phyloP scores from a whole-genome alignment of 768 basidiomycete genomes.

The Suillus hirtellus region DNA sequence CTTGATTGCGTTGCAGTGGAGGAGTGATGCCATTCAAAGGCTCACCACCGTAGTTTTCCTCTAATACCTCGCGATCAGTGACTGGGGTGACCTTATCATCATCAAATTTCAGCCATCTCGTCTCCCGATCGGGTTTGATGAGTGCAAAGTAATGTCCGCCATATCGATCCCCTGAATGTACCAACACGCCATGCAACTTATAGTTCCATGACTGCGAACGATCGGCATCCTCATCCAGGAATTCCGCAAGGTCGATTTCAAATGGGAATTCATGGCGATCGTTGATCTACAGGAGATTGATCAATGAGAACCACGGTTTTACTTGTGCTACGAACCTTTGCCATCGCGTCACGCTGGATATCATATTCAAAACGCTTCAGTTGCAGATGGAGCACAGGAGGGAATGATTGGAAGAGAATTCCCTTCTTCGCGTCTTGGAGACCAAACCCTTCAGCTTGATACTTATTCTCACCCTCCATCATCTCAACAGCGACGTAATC shows the following conservation, averaged over 20 bases:
- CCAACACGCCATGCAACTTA: slow-evolving; percentile 94
- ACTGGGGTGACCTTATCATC: slow-evolving; percentile 99
- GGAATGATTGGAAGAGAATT: slow-evolving; percentile 97
- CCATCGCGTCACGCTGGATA: slow-evolving; percentile 97
- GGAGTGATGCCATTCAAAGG: slow-evolving; percentile 74
- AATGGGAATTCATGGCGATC: slow-evolving; percentile 99
- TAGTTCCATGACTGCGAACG: slow-evolving; percentile 88
- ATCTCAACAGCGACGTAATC: slow-evolving; percentile 98
- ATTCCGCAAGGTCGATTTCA: slow-evolving; percentile 93
- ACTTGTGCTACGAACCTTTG: slow-evolving; percentile 61
- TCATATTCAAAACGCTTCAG: slow-evolving; percentile 99
- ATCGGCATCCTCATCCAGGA: slow-evolving; percentile 83
- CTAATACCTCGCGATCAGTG: slow-evolving; percentile 95
- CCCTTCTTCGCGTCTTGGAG: slow-evolving; percentile 99
- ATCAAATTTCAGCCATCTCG: slow-evolving; percentile 97
- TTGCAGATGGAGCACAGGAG: slow-evolving; percentile 97
- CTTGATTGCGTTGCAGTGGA: slow-evolving; percentile 83
- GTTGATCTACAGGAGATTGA: slow-evolving; percentile 65
- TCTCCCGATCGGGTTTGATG: slow-evolving; percentile 95
- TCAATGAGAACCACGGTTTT: neutral
- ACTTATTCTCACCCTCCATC: slow-evolving; percentile 98
- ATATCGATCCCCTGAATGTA: slow-evolving; percentile 97
- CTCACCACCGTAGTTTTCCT: slow-evolving; percentile 99
- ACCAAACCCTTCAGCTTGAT: slow-evolving; percentile 94
- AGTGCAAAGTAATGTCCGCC: slow-evolving; percentile 99